phyloP scores from a whole-genome alignment of 176 grass and related monocot genomes.

The Microstegium vimineum region DNA sequence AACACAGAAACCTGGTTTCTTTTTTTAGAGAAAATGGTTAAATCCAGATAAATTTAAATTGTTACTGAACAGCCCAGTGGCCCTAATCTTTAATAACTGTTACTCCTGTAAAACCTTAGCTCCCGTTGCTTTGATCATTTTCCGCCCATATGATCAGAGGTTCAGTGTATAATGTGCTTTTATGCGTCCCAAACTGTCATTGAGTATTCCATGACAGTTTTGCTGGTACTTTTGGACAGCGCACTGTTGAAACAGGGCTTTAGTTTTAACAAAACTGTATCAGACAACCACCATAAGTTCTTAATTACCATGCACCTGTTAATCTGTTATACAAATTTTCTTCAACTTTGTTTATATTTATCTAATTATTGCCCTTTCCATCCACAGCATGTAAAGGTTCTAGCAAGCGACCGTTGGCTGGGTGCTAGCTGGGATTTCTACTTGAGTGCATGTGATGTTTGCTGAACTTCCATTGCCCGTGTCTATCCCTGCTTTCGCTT shows the following conservation, averaged over 20 bases:
- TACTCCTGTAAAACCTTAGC: neutral
- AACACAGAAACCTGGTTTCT: neutral
- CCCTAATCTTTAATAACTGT: neutral
- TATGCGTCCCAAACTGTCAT: neutral
- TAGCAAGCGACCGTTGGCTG: conserved; percentile 40
- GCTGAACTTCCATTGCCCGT: neutral
- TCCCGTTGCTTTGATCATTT: neutral
- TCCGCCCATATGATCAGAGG: neutral
- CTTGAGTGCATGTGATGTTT: conserved; percentile 22
- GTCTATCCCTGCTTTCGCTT: conserved; percentile 7
- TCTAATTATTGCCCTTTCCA: conserved; percentile 31
- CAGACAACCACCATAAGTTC: neutral
- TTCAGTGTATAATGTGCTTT: neutral
- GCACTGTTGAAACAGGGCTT: neutral
- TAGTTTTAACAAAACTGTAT: neutral
- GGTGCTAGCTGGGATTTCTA: conserved; percentile 36
- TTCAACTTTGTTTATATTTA: neutral
- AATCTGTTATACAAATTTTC: neutral
- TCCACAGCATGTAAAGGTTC: conserved; percentile 40
- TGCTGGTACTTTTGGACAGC: neutral
- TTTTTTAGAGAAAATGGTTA: neutral
- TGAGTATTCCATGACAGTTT: neutral
- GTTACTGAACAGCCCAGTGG: neutral
- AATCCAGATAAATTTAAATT: neutral
- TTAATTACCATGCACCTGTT: neutral